Percentiles rank a stretch among this genome's conserved stretches.
Evolutionary conservation across 2,329 filamentous ascomycete species (phyloP).

Genomic region (Cladorrhinum sp.): DNA sequence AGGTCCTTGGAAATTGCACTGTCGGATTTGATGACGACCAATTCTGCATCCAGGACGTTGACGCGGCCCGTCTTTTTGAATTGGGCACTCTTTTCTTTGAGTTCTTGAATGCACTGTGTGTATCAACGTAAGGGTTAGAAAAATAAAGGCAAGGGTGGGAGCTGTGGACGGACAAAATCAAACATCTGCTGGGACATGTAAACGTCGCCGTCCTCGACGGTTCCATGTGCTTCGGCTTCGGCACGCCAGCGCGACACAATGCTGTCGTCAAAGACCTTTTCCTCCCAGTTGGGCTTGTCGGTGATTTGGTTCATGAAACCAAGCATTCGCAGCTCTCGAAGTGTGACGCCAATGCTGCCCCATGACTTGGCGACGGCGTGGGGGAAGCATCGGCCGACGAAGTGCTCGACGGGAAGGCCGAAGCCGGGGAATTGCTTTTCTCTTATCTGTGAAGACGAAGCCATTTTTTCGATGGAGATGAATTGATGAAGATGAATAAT

Average conservation of each 20-base stretch:
- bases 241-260: conserved; percentile 30
- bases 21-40: conserved; percentile 50
- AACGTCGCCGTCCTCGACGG: neutral
- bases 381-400: neutral
- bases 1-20: conserved; percentile 38
- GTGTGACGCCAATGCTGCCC: neutral
- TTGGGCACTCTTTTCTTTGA: conserved; percentile 8
- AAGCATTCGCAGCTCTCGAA: neutral
- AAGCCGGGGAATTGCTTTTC: neutral
- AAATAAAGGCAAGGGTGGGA: neutral
- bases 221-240: conserved; percentile 25
- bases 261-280: conserved; percentile 31
- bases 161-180: conserved; percentile 9
- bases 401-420: neutral
- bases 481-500: neutral
- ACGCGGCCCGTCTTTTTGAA: conserved; percentile 8
- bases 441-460: neutral
- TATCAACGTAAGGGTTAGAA: neutral
- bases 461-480: neutral
- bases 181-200: conserved; percentile 16
- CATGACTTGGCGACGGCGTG: neutral
- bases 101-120: conserved; percentile 10
- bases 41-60: conserved; percentile 10
- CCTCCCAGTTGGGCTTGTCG: conserved; percentile 31
- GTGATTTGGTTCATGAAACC: conserved; percentile 19